Evolutionary conservation across 768 basidiomycete genomes (phyloP).

Genomic region (Inosperma sp.): DNA sequence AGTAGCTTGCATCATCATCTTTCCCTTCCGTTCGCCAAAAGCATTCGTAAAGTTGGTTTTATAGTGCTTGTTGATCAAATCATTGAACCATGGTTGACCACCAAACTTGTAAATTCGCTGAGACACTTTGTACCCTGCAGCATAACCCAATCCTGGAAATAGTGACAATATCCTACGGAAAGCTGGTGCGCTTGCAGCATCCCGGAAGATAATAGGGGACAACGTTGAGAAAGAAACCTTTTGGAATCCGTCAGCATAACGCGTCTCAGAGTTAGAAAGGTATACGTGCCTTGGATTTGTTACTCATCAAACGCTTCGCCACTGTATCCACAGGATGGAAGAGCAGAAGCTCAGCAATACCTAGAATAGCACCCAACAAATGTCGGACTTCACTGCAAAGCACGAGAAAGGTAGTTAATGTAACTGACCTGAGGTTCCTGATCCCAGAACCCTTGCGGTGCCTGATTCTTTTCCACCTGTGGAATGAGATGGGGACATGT

Average conservation of each 20-base stretch:
- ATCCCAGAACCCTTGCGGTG: conserved; percentile 84
- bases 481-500: conserved; percentile 37
- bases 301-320: conserved; percentile 98
- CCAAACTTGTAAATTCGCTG: conserved; percentile 98
- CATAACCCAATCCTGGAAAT: conserved; percentile 98
- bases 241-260: background rate
- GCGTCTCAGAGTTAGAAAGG: background rate
- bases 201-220: conserved; percentile 82
- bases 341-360: conserved; percentile 89
- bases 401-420: background rate
- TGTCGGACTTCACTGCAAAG: conserved; percentile 3
- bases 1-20: conserved; percentile 91
- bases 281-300: conserved; percentile 70
- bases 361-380: conserved; percentile 35
- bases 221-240: conserved; percentile 63
- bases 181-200: conserved; percentile 66
- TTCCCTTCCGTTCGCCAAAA: conserved; percentile 94
- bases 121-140: conserved; percentile 94
- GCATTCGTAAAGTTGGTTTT: conserved; percentile 73
- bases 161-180: conserved; percentile 75
- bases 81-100: conserved; percentile 97
- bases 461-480: conserved; percentile 80
- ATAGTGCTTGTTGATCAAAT: conserved; percentile 79
- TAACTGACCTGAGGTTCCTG: conserved; percentile 80
- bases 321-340: conserved; percentile 98